phyloP scores from a whole-genome alignment of 495 filamentous ascomycete species.

The Annulohypoxylon stygium region DNA sequence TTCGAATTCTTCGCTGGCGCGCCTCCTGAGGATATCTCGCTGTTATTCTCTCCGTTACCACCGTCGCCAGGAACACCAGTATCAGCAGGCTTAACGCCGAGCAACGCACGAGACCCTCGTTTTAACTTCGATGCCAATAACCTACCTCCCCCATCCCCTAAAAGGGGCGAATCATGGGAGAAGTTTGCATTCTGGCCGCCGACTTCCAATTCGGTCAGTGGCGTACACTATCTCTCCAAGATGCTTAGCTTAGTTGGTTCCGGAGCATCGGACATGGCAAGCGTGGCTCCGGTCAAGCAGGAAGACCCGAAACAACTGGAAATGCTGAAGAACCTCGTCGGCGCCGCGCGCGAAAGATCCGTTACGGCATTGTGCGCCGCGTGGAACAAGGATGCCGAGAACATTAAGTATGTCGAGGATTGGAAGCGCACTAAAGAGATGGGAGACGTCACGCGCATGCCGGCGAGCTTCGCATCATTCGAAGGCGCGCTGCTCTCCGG shows the following conservation, averaged over 20 bases:
- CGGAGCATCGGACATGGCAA: conserved; percentile 88
- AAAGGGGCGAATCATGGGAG: conserved; percentile 85
- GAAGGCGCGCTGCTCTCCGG: conserved; percentile 80
- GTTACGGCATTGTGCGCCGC: conserved; percentile 82
- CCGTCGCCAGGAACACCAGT: conserved; percentile 77
- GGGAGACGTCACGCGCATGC: conserved; percentile 90
- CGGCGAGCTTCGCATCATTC: conserved; percentile 81
- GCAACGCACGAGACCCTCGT: conserved; percentile 70
- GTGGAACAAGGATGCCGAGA: conserved; percentile 90
- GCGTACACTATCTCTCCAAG: conserved; percentile 85
- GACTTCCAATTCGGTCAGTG: conserved; percentile 88
- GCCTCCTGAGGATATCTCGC: conserved; percentile 89
- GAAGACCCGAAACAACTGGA: conserved; percentile 71
- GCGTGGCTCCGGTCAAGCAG: conserved; percentile 72
- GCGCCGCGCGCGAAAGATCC: conserved; percentile 83
- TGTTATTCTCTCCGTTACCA: conserved; percentile 83
- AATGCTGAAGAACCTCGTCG: conserved; percentile 76
- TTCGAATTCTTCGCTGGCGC: conserved; percentile 87
- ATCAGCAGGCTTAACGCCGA: conserved; percentile 62
- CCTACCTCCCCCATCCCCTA: conserved; percentile 80
- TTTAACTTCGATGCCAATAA: conserved; percentile 85
- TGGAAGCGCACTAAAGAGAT: conserved; percentile 86
- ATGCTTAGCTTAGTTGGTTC: conserved; percentile 83
- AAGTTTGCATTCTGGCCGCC: conserved; percentile 98
- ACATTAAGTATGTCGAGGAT: conserved; percentile 89